Conservation (phyloP, 257 asterid genomes). For the Scutellaria baicalensis region DNA sequence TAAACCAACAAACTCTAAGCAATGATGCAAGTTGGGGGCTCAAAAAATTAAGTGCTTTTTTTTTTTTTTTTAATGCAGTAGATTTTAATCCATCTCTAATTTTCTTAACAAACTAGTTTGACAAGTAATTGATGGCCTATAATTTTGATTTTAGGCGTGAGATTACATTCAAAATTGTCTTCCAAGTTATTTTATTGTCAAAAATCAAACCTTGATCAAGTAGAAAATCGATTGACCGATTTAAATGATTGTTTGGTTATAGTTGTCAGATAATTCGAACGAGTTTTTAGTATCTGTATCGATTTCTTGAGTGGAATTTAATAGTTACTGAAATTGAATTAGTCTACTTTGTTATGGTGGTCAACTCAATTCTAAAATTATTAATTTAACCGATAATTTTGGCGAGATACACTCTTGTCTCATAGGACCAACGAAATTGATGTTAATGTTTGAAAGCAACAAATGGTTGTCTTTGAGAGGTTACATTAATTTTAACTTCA, state of each 20-base stretch:
- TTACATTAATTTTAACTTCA: background rate
- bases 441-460: slow-evolving; percentile 15
- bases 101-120: background rate
- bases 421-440: background rate
- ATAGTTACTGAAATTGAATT: background rate
- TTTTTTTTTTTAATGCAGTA: background rate
- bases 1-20: slow-evolving; percentile 11
- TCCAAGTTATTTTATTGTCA: background rate
- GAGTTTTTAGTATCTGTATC: background rate
- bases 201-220: background rate
- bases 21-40: slow-evolving; percentile 24
- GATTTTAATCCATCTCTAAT: background rate
- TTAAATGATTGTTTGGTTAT: background rate
- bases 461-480: background rate
- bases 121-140: background rate
- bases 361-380: background rate
- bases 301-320: background rate
- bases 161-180: background rate
- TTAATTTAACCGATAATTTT: slow-evolving; percentile 13
- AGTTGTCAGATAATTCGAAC: background rate
- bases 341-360: background rate
- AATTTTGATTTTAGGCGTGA: too few species aligned
- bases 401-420: slow-evolving; percentile 21
- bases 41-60: slow-evolving; percentile 1
- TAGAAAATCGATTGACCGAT: background rate